These are phyloP conservation scores for Russula virescens DNA, from an alignment of 768 basidiomycete genomes.

Conservation along the genomic window DNA sequence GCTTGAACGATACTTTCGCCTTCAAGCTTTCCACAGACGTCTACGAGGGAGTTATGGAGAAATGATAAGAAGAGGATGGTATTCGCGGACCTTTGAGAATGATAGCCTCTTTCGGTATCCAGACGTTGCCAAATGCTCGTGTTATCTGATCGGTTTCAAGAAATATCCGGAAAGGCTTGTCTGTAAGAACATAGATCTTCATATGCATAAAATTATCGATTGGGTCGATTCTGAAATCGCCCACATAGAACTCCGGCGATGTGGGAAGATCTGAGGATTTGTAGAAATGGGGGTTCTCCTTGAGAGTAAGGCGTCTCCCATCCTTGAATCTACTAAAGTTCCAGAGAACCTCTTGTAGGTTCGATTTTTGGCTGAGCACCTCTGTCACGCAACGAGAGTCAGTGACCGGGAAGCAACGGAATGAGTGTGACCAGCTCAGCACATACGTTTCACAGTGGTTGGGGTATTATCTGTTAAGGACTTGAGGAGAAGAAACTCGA, in stretches of 20 bases:
- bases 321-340: constrained; percentile 5
- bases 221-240: background rate
- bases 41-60: background rate
- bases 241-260: background rate
- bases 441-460: background rate
- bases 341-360: background rate
- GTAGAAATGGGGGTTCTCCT: constrained; percentile 16
- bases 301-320: background rate
- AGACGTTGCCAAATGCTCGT: background rate
- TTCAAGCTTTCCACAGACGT: constrained; percentile 1
- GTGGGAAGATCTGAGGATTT: background rate
- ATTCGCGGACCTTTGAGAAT: constrained; percentile 3
- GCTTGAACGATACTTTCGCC: constrained; percentile 1
- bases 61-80: too few relatives aligned
- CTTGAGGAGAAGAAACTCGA: background rate
- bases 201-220: background rate
- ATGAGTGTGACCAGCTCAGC: background rate
- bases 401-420: background rate
- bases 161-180: constrained; percentile 4
- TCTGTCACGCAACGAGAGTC: background rate
- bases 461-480: background rate
- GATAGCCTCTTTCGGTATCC: background rate
- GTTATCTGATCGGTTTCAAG: background rate
- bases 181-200: constrained; percentile 1
- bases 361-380: background rate